Evolutionary conservation across 495 filamentous ascomycete genomes (phyloP).

Genomic region (Aspergillus kassunensis): DNA sequence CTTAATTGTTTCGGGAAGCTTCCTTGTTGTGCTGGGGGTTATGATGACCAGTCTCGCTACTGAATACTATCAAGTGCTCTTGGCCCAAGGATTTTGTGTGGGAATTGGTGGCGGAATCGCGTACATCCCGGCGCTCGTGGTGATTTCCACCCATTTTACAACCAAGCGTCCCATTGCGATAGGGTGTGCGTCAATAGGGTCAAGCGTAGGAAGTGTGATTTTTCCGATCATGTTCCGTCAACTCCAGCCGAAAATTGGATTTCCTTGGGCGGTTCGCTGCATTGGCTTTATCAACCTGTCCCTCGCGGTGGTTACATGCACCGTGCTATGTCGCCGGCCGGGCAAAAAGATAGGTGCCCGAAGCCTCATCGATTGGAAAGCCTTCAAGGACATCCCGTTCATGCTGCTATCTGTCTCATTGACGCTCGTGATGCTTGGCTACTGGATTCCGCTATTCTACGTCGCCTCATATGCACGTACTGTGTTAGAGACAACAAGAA

Average conservation of each 20-base stretch:
- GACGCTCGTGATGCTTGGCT: slow-evolving; percentile 29
- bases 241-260: slow-evolving; percentile 45
- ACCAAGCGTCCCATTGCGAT: slow-evolving; percentile 40
- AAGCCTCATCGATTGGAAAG: slow-evolving; percentile 29
- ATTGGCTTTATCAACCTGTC: slow-evolving; percentile 50
- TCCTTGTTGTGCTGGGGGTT: slow-evolving; percentile 42
- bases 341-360: slow-evolving; percentile 21
- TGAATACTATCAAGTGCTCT: slow-evolving; percentile 35
- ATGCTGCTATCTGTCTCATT: slow-evolving; percentile 31
- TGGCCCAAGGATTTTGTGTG: slow-evolving; percentile 38
- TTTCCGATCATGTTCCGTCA: slow-evolving; percentile 52
- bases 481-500: slow-evolving; percentile 11
- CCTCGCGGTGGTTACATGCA: slow-evolving; percentile 35
- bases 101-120: slow-evolving; percentile 38
- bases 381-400: slow-evolving; percentile 35
- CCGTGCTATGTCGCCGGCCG: slow-evolving; percentile 28
- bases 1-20: slow-evolving; percentile 26
- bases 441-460: slow-evolving; percentile 45
- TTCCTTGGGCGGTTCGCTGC: slow-evolving; percentile 51
- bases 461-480: slow-evolving; percentile 25
- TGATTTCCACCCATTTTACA: slow-evolving; percentile 42
- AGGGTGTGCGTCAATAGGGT: slow-evolving; percentile 42
- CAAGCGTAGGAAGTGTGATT: slow-evolving; percentile 45
- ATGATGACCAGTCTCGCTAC: slow-evolving; percentile 45
- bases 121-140: slow-evolving; percentile 40